These are phyloP conservation scores for Trypanosoma rangeli DNA, from an alignment of 208 protist species.

Conservation along the genomic window DNA sequence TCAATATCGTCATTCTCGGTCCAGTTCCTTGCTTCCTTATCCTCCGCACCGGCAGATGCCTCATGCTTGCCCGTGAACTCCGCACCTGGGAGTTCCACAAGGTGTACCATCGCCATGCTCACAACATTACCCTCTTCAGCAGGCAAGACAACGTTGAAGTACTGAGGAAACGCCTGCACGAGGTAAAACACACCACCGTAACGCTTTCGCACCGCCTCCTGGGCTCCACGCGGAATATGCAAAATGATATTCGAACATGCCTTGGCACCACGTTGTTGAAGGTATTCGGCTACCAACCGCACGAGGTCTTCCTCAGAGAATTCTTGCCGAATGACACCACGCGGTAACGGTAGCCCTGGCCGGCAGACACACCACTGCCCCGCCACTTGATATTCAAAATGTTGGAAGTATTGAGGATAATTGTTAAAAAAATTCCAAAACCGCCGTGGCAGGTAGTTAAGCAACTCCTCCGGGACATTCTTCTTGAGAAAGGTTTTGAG, in stretches of 20 bases:
- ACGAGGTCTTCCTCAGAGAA: constrained; percentile 85
- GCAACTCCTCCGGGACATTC: constrained; percentile 71
- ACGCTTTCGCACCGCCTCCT: constrained; percentile 64
- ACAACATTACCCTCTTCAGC: constrained; percentile 55
- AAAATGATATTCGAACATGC: constrained; percentile 50
- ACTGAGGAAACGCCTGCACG: constrained; percentile 64
- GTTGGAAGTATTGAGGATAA: constrained; percentile 86
- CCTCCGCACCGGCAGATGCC: neutral
- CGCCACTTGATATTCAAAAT: constrained; percentile 80
- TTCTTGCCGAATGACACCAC: constrained; percentile 74
- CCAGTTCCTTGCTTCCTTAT: constrained; percentile 2
- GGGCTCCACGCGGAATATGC: constrained; percentile 75
- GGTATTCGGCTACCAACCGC: constrained; percentile 67
- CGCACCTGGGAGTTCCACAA: constrained; percentile 62
- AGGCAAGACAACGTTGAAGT: constrained; percentile 84
- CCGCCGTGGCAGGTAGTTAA: constrained; percentile 65
- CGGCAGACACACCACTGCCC: constrained; percentile 69
- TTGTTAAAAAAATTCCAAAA: constrained; percentile 79
- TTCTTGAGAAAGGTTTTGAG: constrained; percentile 67
- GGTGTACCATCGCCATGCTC: constrained; percentile 74
- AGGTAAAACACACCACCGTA: constrained; percentile 83
- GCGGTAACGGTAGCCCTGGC: constrained; percentile 73
- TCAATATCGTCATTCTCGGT: constrained; percentile 17
- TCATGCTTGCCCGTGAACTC: constrained; percentile 22
- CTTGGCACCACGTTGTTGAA: constrained; percentile 52